Base-by-base conservation (phyloP, 169 alveolate genomes). In the Cryptosporidium muris region DNA sequence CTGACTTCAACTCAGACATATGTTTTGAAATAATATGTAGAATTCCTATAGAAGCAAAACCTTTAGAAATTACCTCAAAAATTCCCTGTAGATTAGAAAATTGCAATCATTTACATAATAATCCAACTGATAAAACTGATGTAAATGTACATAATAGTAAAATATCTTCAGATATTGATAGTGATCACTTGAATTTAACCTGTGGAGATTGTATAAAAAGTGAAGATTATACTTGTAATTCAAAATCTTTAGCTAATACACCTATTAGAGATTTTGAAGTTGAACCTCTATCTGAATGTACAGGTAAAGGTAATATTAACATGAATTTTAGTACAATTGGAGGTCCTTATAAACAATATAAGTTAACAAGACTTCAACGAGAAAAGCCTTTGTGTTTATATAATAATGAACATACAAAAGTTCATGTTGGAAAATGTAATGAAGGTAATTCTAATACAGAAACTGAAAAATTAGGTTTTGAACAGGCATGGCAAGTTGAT, bases 1-100 rank as follows among this genome's bases (percentile, higher is more conserved):
- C 67, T 3, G 85, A 74, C 7, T 38, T 74, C 16, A 45, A 6
- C 40, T 74, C 85, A 1, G 85, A 74, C 14, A 40, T 74, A 45
- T 58, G 60, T 62, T 16, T 74, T 48, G 85, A 74, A 45, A 48
- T 74, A 16, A 74, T 74, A 34, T 74, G 85, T 34, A 74, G 85
- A 43, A 51, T 74, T 3, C 85, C 85, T 3, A 54, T 74, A 16
- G 64, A 74, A n/a, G 54, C 74, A 38, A 53, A 60, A 49, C 64
- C 58, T 45, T 7, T 43, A n/a, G 85, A 74, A 60, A 38, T 40
- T 51, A 40, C 54, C 1, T 58, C 45, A 11, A 60, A 64, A 14
- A 25, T 25, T 25, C 25, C 25, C 25, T 25, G 25, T 25, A 25
- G 25, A 25, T 25, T 25, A 25, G 85, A 74, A 45, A 68, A 74